Evolutionary conservation across 2,329 filamentous ascomycete genomes (phyloP).

Genomic region (Macrophomina tecta): DNA sequence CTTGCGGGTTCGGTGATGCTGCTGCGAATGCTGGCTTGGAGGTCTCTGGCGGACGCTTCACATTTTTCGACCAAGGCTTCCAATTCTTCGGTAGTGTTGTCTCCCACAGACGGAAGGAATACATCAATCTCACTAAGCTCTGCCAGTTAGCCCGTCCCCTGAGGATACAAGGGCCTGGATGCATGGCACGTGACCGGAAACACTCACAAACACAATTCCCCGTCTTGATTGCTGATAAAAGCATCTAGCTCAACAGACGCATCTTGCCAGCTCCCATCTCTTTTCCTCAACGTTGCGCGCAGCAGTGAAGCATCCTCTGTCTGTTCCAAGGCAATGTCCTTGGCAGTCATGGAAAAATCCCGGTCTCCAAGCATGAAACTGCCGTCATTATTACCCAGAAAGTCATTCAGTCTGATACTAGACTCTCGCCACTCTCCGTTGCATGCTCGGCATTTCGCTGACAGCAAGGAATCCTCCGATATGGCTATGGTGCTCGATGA

Average conservation of each 20-base stretch:
- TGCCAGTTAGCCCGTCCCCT: neutral
- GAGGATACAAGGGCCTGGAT: too few species aligned
- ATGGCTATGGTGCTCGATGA: conserved; percentile 3
- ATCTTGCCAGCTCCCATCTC: conserved; percentile 7
- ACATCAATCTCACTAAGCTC: conserved; percentile 7
- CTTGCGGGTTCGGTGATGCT: neutral
- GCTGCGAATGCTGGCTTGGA: conserved; percentile 2
- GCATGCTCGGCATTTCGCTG: conserved; percentile 5
- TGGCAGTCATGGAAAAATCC: conserved; percentile 21
- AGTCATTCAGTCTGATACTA: conserved; percentile 6
- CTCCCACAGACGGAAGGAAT: neutral
- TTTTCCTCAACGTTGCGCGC: neutral
- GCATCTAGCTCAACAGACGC: conserved; percentile 8
- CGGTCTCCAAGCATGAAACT: conserved; percentile 12
- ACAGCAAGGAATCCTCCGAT: neutral
- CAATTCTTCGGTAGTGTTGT: neutral
- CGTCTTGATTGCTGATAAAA: conserved; percentile 15
- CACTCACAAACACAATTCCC: conserved; percentile 12
- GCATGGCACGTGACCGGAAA: conserved; percentile 1
- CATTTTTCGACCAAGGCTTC: conserved; percentile 7
- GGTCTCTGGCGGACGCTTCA: neutral
- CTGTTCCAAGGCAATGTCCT: neutral
- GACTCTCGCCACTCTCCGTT: conserved; percentile 10
- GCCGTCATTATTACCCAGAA: conserved; percentile 8
- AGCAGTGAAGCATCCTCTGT: neutral